Evolutionary conservation across 805 yeast species (phyloP).

Genomic region (Kodamaea restingae): DNA sequence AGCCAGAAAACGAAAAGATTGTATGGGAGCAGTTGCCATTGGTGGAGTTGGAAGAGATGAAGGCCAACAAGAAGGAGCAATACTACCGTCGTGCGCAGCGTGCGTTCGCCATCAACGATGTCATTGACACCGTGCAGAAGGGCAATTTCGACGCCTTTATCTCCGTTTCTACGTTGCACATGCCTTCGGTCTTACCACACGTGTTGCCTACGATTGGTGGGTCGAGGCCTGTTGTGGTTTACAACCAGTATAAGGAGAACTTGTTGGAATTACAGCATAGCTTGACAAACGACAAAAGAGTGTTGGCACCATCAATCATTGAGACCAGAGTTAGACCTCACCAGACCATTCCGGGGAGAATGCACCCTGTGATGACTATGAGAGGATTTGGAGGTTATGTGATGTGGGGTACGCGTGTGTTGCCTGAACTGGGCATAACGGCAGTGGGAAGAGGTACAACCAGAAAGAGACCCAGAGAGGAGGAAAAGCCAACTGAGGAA

Average conservation of each 20-base stretch:
- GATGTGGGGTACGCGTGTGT: conserved; percentile 71
- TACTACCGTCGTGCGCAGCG: conserved; percentile 63
- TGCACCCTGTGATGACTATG: conserved; percentile 94
- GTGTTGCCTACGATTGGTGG: conserved; percentile 71
- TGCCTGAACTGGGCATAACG: conserved; percentile 59
- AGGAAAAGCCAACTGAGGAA: neutral
- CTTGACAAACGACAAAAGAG: conserved; percentile 62
- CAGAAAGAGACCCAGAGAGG: conserved; percentile 32
- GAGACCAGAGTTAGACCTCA: conserved; percentile 82
- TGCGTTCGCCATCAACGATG: conserved; percentile 45
- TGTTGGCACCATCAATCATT: conserved; percentile 75
- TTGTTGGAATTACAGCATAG: conserved; percentile 69
- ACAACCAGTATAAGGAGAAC: conserved; percentile 75
- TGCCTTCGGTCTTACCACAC: conserved; percentile 58
- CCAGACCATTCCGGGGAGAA: conserved; percentile 89
- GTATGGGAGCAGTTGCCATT: conserved; percentile 44
- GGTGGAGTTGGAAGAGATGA: conserved; percentile 52
- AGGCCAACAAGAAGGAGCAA: conserved; percentile 57
- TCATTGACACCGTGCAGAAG: conserved; percentile 46
- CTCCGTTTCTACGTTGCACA: conserved; percentile 66
- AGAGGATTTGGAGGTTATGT: conserved; percentile 90
- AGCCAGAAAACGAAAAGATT: conserved; percentile 62
- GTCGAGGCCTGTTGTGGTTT: conserved; percentile 80
- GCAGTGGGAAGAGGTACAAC: conserved; percentile 62
- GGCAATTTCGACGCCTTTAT: conserved; percentile 73